phyloP scores from a whole-genome alignment of 225 moss, liverwort and hornwort species.

The Pseudoscleropodium purum region DNA sequence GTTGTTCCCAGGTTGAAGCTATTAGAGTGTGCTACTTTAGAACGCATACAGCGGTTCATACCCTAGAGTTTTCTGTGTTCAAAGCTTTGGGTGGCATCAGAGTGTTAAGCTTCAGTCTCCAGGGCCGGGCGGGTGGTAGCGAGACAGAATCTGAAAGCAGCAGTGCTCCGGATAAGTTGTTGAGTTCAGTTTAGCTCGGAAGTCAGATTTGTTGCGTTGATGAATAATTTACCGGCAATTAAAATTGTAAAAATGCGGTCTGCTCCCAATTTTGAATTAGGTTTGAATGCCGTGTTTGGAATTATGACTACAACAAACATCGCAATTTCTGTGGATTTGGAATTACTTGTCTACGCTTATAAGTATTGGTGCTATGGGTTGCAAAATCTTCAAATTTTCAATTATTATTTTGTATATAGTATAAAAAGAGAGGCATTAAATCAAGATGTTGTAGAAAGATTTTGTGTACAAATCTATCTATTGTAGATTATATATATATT shows the following conservation, averaged over 20 bases:
- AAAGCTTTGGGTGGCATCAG: neutral
- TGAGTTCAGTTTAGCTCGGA: neutral
- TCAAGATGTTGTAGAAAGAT: fast-evolving
- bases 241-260: neutral
- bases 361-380: no score
- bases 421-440: neutral
- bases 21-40: neutral
- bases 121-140: neutral
- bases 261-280: neutral
- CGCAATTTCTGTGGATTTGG: neutral
- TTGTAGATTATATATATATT: neutral
- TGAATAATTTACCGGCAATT: no score
- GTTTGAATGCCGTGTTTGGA: neutral
- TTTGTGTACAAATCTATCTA: neutral
- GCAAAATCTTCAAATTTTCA: neutral
- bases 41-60: neutral
- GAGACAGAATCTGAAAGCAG: neutral
- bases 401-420: neutral
- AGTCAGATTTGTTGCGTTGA: neutral
- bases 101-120: neutral
- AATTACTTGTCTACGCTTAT: neutral
- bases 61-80: neutral
- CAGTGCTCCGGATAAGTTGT: neutral
- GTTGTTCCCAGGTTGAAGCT: neutral
- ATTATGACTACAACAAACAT: no score